phyloP scores from a whole-genome alignment of 75 land plant genomes.

The Cryptomeria japonica region DNA sequence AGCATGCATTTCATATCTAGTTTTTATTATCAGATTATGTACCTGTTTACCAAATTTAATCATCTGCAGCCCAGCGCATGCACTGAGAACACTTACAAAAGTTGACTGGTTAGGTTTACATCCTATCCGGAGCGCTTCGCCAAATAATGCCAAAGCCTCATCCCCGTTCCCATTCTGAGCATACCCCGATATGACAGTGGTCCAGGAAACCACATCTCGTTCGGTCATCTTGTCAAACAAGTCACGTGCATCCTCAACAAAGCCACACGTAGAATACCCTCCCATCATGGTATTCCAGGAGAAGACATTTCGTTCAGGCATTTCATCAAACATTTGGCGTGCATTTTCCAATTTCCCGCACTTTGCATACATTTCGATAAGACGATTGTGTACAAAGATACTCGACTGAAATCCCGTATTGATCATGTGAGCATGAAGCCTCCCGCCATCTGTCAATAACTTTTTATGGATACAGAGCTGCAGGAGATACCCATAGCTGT shows the following conservation, averaged over 20 bases:
- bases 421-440: constrained; percentile 6
- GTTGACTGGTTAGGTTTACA: constrained; percentile 20
- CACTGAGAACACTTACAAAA: constrained; percentile 41
- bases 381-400: constrained; percentile 6
- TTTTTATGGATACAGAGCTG: constrained; percentile 1
- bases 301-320: constrained; percentile 27
- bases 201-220: constrained; percentile 36
- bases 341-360: constrained; percentile 37
- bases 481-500: constrained; percentile 2
- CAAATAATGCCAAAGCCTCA: constrained; percentile 20
- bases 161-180: constrained; percentile 26
- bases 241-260: constrained; percentile 15
- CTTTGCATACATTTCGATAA: constrained; percentile 24
- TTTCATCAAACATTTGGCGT: constrained; percentile 31
- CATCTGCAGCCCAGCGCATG: constrained; percentile 25
- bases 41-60: constrained; percentile 38
- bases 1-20: constrained; percentile 19
- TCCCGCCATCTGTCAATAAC: not conserved
- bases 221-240: constrained; percentile 28
- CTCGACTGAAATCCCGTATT: not conserved
- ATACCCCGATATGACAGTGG: constrained; percentile 46
- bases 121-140: constrained; percentile 17
- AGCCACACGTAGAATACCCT: constrained; percentile 22
- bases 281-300: constrained; percentile 48
- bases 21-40: constrained; percentile 38